phyloP scores from a whole-genome alignment of 1,284 basidiomycete species.

The Coniferiporia weirii region DNA sequence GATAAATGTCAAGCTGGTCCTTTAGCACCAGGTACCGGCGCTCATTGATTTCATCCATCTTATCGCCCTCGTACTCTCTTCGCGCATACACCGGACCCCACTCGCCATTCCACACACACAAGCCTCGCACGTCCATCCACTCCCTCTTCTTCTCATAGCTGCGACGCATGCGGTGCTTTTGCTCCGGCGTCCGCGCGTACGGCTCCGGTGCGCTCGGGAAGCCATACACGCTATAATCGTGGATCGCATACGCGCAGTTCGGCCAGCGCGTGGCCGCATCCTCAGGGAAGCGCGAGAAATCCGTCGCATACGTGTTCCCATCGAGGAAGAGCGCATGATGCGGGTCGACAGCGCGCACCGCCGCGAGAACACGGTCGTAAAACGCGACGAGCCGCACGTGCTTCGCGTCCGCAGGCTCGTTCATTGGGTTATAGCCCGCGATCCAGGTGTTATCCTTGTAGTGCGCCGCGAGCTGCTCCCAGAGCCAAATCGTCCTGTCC shows the following conservation, averaged over 20 bases:
- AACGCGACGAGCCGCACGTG: constrained; percentile 49
- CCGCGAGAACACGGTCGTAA: constrained; percentile 60
- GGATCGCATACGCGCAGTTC: constrained; percentile 71
- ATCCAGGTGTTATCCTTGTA: constrained; percentile 68
- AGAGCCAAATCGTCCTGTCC: constrained; percentile 64
- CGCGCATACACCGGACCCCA: constrained; percentile 68
- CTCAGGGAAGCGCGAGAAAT: constrained; percentile 63
- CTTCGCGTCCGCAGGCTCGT: constrained; percentile 66
- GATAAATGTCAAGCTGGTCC: constrained; percentile 72
- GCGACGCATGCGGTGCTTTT: constrained; percentile 44
- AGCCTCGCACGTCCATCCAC: constrained; percentile 60
- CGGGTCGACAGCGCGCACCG: constrained; percentile 60
- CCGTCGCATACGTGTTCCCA: constrained; percentile 72
- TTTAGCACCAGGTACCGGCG: constrained; percentile 60
- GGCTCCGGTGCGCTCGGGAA: constrained; percentile 61
- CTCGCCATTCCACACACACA: constrained; percentile 76
- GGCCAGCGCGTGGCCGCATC: constrained; percentile 49
- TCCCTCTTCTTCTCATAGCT: constrained; percentile 62
- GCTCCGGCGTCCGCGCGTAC: constrained; percentile 49
- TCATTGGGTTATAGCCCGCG: constrained; percentile 69
- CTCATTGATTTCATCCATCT: constrained; percentile 61
- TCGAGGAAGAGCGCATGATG: constrained; percentile 64
- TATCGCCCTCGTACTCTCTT: constrained; percentile 49
- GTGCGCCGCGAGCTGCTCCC: constrained; percentile 60
- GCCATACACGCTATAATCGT: constrained; percentile 69